Conservation (phyloP, 73 alveolate species). For the Paraurostyla sp. region DNA sequence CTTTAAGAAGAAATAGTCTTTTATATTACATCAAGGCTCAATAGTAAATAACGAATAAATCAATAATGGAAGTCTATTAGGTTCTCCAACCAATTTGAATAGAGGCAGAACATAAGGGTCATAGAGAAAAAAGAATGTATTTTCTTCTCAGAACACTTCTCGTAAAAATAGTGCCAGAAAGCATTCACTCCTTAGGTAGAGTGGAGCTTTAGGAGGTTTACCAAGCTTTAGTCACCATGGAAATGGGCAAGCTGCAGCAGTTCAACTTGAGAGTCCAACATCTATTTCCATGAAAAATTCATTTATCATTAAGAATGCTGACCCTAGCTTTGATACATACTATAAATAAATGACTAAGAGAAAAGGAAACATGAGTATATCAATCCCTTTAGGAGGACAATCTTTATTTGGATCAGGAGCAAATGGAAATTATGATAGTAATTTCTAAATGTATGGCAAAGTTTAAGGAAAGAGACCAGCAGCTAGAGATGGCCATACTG, state of each 20-base stretch:
- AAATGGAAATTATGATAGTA: slow-evolving; percentile 1
- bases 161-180: neutral
- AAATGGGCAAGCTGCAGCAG: neutral
- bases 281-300: slow-evolving; percentile 76
- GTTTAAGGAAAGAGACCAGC: slow-evolving; percentile 74
- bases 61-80: neutral
- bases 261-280: slow-evolving; percentile 62
- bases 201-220: neutral
- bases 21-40: neutral
- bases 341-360: slow-evolving; percentile 54
- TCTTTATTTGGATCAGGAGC: neutral
- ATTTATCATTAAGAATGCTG: slow-evolving; percentile 71
- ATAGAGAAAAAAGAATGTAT: neutral
- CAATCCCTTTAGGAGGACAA: neutral
- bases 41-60: neutral
- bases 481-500: slow-evolving; percentile 97
- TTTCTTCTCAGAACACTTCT: neutral
- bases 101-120: neutral
- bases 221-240: neutral
- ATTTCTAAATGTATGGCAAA: neutral
- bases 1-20: slow-evolving; percentile 2
- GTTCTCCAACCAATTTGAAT: neutral
- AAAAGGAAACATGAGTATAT: slow-evolving; percentile 49
- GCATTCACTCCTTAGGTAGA: neutral
- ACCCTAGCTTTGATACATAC: slow-evolving; percentile 64